Evolutionary conservation across 2,329 filamentous ascomycete species (phyloP).

Genomic region (Fusarium paranaense): DNA sequence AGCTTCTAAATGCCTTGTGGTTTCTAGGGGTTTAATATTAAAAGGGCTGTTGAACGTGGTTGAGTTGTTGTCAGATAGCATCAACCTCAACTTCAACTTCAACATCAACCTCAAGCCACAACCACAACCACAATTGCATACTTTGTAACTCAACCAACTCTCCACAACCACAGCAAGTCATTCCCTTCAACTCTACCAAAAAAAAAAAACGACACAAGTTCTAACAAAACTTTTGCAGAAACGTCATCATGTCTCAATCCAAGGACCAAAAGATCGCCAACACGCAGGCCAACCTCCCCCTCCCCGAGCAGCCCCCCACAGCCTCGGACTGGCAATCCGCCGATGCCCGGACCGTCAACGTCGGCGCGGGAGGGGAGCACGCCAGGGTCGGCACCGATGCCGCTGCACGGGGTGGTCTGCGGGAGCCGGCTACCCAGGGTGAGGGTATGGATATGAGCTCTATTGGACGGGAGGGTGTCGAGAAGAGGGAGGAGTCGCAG

Average conservation of each 20-base stretch:
- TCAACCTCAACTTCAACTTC: neutral
- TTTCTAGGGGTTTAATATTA: slow-evolving; percentile 14
- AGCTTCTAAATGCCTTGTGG: slow-evolving; percentile 5
- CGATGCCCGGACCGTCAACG: slow-evolving; percentile 76
- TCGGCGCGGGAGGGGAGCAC: slow-evolving; percentile 71
- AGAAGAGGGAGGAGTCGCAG: slow-evolving; percentile 23
- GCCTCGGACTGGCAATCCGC: slow-evolving; percentile 83
- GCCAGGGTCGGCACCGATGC: slow-evolving; percentile 64
- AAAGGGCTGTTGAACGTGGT: slow-evolving; percentile 14
- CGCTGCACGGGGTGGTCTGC: slow-evolving; percentile 63
- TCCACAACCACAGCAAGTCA: neutral
- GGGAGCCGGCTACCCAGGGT: slow-evolving; percentile 69
- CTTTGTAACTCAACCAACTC: neutral
- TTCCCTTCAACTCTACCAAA: neutral
- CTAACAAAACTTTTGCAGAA: neutral
- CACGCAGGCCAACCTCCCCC: slow-evolving; percentile 78
- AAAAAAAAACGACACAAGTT: neutral
- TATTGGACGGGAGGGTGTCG: slow-evolving; percentile 69
- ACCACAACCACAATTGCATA: slow-evolving; percentile 4
- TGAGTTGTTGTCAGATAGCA: neutral
- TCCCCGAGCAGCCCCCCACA: slow-evolving; percentile 81
- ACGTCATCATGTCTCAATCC: slow-evolving; percentile 56
- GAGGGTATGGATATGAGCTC: slow-evolving; percentile 66
- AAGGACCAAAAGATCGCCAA: slow-evolving; percentile 76
- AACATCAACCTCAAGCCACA: neutral